Conservation (phyloP, 306 rosid genomes). For the Astragalus glycyphyllos region DNA sequence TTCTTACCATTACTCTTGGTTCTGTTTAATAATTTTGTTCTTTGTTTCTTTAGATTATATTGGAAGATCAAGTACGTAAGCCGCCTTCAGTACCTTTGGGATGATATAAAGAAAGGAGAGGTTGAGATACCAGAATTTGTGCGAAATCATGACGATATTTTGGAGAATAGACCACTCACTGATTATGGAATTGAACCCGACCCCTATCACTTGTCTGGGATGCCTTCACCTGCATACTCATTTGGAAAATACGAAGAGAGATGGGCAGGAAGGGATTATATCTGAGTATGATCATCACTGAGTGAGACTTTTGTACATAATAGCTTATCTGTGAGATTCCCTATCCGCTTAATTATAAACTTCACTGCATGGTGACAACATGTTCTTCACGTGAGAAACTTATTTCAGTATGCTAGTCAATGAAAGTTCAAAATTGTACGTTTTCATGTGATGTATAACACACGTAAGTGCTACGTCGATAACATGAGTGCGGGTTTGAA, state of each 20-base stretch:
- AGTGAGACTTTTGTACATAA: slow-evolving; percentile 50
- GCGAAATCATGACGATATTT: slow-evolving; percentile 73
- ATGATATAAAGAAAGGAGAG: slow-evolving; percentile 81
- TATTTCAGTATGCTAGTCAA: not conserved
- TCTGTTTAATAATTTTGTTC: slow-evolving; percentile 8
- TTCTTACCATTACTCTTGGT: not conserved
- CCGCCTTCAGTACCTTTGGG: slow-evolving; percentile 96
- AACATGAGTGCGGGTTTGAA: no score
- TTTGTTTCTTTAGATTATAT: slow-evolving; percentile 69
- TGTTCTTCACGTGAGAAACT: slow-evolving; percentile 32
- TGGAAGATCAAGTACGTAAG: slow-evolving; percentile 91
- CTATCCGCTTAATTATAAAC: slow-evolving; percentile 20
- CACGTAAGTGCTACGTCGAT: no score
- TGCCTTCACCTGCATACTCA: slow-evolving; percentile 65
- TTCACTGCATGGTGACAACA: not conserved
- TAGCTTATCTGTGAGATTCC: slow-evolving; percentile 36
- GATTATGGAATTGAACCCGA: slow-evolving; percentile 97
- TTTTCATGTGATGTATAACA: not conserved
- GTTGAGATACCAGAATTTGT: slow-evolving; percentile 87
- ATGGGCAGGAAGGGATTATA: slow-evolving; percentile 70
- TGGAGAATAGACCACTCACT: slow-evolving; percentile 90
- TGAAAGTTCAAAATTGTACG: slow-evolving; percentile 22
- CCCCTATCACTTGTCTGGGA: slow-evolving; percentile 67
- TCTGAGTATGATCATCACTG: slow-evolving; percentile 47
- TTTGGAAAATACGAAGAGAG: slow-evolving; percentile 73